These are phyloP conservation scores for Geoglossum glabrum DNA, from an alignment of 495 filamentous ascomycete genomes.

Conservation along the genomic window DNA sequence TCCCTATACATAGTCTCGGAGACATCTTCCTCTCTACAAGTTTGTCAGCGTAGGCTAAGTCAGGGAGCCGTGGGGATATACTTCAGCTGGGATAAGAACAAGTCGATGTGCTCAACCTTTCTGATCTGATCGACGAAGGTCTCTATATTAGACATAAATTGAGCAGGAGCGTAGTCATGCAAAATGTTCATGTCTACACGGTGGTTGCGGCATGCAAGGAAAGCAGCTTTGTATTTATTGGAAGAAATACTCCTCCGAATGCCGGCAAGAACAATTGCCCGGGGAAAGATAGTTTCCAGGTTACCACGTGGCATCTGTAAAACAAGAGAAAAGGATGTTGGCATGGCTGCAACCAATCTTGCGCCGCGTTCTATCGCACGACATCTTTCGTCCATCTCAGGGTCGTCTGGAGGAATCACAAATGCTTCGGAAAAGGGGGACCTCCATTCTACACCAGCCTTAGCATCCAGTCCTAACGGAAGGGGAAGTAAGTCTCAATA, in stretches of 20 bases:
- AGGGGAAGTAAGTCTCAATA: conserved; percentile 18
- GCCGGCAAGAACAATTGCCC: conserved; percentile 78
- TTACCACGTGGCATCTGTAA: conserved; percentile 93
- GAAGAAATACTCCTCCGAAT: conserved; percentile 59
- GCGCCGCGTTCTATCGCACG: conserved; percentile 81
- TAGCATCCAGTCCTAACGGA: neutral
- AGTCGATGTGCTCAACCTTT: conserved; percentile 67
- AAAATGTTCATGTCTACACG: conserved; percentile 95
- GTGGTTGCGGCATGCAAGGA: conserved; percentile 71
- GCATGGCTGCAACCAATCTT: conserved; percentile 72
- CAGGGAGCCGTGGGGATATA: conserved; percentile 19
- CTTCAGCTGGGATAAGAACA: conserved; percentile 80
- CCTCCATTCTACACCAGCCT: neutral
- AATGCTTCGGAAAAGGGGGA: conserved; percentile 29
- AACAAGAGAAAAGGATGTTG: conserved; percentile 58
- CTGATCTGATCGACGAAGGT: conserved; percentile 75
- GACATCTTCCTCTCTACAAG: conserved; percentile 68
- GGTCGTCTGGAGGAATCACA: conserved; percentile 69
- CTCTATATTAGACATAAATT: conserved; percentile 56
- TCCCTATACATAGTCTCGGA: conserved; percentile 86
- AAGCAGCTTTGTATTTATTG: conserved; percentile 67
- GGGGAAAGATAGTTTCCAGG: conserved; percentile 82
- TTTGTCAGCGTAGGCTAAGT: neutral
- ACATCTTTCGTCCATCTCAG: conserved; percentile 81
- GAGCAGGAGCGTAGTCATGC: conserved; percentile 72